Conservation (phyloP, 768 basidiomycete genomes). For the Pleurotus eryngii region DNA sequence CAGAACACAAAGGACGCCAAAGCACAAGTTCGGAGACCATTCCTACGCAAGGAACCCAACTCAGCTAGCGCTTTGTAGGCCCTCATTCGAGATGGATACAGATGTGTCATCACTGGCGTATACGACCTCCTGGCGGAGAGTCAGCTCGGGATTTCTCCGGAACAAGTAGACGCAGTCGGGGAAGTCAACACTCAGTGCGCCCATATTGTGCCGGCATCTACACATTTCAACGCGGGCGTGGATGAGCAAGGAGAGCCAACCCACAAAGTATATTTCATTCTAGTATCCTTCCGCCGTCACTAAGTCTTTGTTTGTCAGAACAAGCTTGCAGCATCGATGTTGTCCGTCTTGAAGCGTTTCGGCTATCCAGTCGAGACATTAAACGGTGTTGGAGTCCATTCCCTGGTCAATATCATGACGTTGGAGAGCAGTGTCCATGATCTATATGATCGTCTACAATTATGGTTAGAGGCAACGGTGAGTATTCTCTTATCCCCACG, state of each 20-base stretch:
- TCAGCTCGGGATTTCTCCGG: not conserved
- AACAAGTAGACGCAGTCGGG: not conserved
- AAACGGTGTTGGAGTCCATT: not conserved
- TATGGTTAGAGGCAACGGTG: slow-evolving; percentile 6
- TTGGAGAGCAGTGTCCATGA: not conserved
- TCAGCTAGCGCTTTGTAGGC: not conserved
- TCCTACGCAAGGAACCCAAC: not conserved
- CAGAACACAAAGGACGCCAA: not conserved
- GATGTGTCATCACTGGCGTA: slow-evolving; percentile 1
- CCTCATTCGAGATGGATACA: slow-evolving; percentile 6
- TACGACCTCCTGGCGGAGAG: not conserved
- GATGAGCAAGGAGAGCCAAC: not conserved
- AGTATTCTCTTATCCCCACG: not conserved
- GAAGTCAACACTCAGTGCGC: not conserved
- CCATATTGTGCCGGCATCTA: slow-evolving; percentile 1
- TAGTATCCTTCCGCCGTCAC: not conserved
- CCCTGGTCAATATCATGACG: slow-evolving; percentile 4
- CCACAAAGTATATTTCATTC: not conserved
- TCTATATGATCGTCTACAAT: not conserved
- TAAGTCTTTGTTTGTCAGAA: not conserved
- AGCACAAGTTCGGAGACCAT: not conserved
- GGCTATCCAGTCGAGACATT: slow-evolving; percentile 1
- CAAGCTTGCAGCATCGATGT: slow-evolving; percentile 1
- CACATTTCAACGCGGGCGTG: not conserved
- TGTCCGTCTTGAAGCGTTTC: not conserved